Base-by-base conservation (phyloP, 345 rosid genomes). In the Balakata baccata region DNA sequence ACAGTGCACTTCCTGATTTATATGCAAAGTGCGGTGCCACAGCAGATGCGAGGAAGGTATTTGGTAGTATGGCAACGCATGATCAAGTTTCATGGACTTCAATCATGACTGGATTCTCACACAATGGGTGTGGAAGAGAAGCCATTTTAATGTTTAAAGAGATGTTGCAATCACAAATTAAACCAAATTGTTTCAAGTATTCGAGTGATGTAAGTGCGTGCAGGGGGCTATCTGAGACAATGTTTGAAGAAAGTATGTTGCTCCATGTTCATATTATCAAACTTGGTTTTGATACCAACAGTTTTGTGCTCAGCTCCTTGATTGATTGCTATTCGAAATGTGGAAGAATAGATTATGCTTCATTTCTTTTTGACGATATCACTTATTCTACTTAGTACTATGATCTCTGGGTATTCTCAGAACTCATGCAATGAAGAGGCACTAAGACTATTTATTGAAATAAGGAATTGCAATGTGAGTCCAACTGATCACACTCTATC, bases 81-180 rank as follows among this genome's bases (percentile, higher is more conserved):
- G 84, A 81, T 53, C 69, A 69, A 64, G 81, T 81, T 2, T 73
- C 73, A 6, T 77, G 81, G 84, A 81, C 78, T 52, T 69, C 78
- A 0, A 72, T 80, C 37, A 73, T 77, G 18, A 23, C 73, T n/a
- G 84, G 81, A 10, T 76, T 77, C 37, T 69, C 75, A 3, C 77
- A 63, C 25, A 81, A 81, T 51, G 72, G 78, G 23, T 34, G 67
- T 56, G 72, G 68, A 20, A 59, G 16, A 50, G 76, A 77, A 52
- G 78, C 79, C 47, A 43, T 78, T 22, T 66, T 62, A 12, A 70
- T 53, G 70, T 77, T 81, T 37, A 66, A 73, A 59, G n/a, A 59
- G 56, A 77, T 77, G 81, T 60, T 61, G 62, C 39, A 60, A 18
- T 58, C 62, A 11, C 16, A 58, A 58, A 58, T 9, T 23, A 23